Conservation (phyloP, 768 basidiomycete species). For the Aureoboletus auriporus region DNA sequence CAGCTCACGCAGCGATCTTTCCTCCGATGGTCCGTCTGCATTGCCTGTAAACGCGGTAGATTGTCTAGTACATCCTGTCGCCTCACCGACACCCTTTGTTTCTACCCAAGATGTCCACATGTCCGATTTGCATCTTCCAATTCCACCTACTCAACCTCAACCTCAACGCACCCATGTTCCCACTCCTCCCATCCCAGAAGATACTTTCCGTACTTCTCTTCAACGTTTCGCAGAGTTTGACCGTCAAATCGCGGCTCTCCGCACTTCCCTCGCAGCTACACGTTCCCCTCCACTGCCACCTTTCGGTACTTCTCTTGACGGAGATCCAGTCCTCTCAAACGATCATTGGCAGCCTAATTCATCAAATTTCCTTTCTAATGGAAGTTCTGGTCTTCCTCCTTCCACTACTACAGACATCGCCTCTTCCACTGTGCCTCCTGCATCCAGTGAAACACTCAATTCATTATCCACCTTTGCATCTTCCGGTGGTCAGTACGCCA, state of each 20-base stretch:
- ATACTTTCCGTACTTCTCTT: slow-evolving; percentile 41
- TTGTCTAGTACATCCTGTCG: slow-evolving; percentile 19
- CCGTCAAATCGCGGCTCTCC: slow-evolving; percentile 46
- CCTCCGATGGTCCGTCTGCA: slow-evolving; percentile 15
- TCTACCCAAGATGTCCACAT: slow-evolving; percentile 48
- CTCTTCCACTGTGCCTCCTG: slow-evolving; percentile 8
- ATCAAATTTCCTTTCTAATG: slow-evolving; percentile 18
- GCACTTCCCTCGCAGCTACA: slow-evolving; percentile 34
- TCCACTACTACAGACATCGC: slow-evolving; percentile 5
- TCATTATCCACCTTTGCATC: slow-evolving; percentile 16
- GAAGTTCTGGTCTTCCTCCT: slow-evolving; percentile 2
- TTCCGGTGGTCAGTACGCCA: slow-evolving; percentile 20
- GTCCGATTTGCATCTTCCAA: slow-evolving; percentile 35
- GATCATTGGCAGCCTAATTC: slow-evolving; percentile 17
- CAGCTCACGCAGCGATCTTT: slow-evolving; percentile 31
- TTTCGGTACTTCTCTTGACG: slow-evolving; percentile 16
- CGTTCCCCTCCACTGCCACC: slow-evolving; percentile 27
- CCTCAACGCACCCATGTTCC: slow-evolving; percentile 11
- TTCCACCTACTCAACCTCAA: slow-evolving; percentile 14
- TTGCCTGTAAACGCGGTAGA: slow-evolving; percentile 9
- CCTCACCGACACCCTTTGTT: slow-evolving; percentile 36
- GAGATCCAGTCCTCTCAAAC: slow-evolving; percentile 11
- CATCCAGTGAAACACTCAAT: slow-evolving; percentile 8
- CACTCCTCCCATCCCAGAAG: slow-evolving; percentile 25
- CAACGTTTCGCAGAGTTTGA: slow-evolving; percentile 55